Evolutionary conservation across 768 basidiomycete genomes (phyloP), one percentile per base, ranked within the genome.

Genomic region (Pleurotus djamor): DNA sequence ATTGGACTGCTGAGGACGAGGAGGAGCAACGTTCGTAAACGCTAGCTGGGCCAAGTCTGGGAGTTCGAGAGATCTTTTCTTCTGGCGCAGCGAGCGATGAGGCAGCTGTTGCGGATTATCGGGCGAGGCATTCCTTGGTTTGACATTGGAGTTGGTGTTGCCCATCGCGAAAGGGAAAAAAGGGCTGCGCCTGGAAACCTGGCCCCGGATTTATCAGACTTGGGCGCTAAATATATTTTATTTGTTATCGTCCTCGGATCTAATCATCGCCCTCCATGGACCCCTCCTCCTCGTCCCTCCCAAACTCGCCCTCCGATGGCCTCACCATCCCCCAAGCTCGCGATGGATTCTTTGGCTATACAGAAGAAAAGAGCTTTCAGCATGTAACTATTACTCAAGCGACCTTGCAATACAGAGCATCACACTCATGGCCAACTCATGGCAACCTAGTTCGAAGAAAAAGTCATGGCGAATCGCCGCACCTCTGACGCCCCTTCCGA

Each of bases 341-440:
- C 62, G 89, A 92, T 66, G 89, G 86, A 0, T 93, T 86, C 71
- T 94, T 89, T 69, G 87, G 87, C 7, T 94, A 94, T 70, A 77
- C 76, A 17, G 90, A 94, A 64, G 92, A 93, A 74, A 89, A 88
- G 66, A 86, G 74, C 37, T 78, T 89, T 34, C 86, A 86, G 65
- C 88, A 91, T 63, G 91, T 91, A 74, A 28, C 21, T 28, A 28
- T 28, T 28, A 28, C 21, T 28, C 21, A 28, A 28, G 21, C 21
- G 21, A 28, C 21, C 21, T 28, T 28, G 21, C 21, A 28, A 28
- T 28, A 28, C 21, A n/a, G 21, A 28, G 21, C 21, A 28, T 28
- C 21, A 28, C 21, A 28, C 21, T 28, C 21, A 28, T 28, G 21
- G 21, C 21, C 21, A 28, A 28, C 21, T 28, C 21, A 28, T 28